These are phyloP conservation scores for Aspergillus bombycis DNA, from an alignment of 2,329 filamentous ascomycete genomes.

Conservation along the genomic window DNA sequence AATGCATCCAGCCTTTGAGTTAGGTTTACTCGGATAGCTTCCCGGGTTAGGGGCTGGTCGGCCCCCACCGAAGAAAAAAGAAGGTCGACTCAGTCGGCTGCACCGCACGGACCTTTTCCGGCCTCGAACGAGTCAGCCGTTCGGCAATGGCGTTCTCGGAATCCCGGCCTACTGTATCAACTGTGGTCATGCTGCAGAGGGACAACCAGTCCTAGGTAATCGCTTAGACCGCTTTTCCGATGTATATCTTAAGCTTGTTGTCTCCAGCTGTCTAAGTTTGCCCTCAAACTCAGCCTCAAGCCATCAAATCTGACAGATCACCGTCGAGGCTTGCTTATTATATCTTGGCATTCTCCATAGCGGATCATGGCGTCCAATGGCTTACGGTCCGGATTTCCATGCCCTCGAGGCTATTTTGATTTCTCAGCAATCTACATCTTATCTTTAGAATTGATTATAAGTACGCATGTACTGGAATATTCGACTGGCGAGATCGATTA, in stretches of 20 bases:
- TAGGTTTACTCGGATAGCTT: not conserved
- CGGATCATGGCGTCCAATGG: constrained; percentile 3
- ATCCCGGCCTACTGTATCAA: not conserved
- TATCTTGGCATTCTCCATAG: constrained; percentile 3
- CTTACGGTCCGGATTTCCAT: not conserved
- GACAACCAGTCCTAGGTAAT: not conserved
- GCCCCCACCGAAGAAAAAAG: not conserved
- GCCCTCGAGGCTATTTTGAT: not conserved
- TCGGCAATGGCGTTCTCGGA: not conserved
- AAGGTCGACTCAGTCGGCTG: not conserved
- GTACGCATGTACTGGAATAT: not conserved
- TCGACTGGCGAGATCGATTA: not conserved
- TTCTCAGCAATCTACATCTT: not conserved
- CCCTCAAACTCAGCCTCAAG: not conserved
- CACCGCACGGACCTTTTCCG: not conserved
- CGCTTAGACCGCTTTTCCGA: not conserved
- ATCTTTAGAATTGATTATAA: not conserved
- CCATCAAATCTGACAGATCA: not conserved
- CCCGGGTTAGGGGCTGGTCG: not conserved
- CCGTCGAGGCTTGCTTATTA: not conserved
- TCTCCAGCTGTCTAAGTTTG: not conserved
- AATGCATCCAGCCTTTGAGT: not conserved
- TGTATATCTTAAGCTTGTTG: not conserved
- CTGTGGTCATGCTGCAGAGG: not conserved
- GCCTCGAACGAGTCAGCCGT: not conserved